Evolutionary conservation across 2,329 filamentous ascomycete genomes (phyloP).

Genomic region (Penicillium sp.): DNA sequence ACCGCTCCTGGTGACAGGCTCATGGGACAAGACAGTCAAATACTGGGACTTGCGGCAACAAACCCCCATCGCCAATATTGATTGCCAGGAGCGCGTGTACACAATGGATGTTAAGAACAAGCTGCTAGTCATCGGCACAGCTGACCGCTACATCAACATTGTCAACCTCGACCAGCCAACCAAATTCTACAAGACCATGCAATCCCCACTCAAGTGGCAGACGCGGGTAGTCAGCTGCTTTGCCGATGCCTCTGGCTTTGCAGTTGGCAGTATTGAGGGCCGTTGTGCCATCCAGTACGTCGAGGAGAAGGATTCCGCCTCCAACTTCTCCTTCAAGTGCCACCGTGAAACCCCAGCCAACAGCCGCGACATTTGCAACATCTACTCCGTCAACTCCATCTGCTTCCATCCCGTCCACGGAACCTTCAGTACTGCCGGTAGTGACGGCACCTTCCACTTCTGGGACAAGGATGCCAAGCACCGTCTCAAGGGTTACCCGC

Average conservation of each 20-base stretch:
- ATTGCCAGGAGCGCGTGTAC: conserved; percentile 63
- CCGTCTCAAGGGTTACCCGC: conserved; percentile 82
- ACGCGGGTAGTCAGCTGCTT: conserved; percentile 95
- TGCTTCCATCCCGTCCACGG: conserved; percentile 95
- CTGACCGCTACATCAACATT: conserved; percentile 94
- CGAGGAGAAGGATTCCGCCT: conserved; percentile 86
- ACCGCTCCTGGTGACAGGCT: conserved; percentile 84
- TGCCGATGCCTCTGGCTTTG: conserved; percentile 84
- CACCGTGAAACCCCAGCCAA: conserved; percentile 75
- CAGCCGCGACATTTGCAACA: conserved; percentile 71
- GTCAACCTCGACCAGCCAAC: conserved; percentile 84
- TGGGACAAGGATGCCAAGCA: conserved; percentile 89
- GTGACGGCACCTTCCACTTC: conserved; percentile 81
- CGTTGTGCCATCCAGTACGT: conserved; percentile 98
- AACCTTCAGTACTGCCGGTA: conserved; percentile 96
- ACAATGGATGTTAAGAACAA: conserved; percentile 88
- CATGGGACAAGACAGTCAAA: conserved; percentile 59
- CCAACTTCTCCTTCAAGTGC: conserved; percentile 99
- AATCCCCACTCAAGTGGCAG: conserved; percentile 98
- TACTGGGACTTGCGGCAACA: conserved; percentile 57
- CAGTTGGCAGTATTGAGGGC: conserved; percentile 93
- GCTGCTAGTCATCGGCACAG: conserved; percentile 86
- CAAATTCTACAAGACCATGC: conserved; percentile 93
- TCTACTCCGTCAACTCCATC: conserved; percentile 95
- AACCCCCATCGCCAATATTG: conserved; percentile 46